A percentile compares a stretch with the other conserved stretches of the same genome.
Conservation (phyloP, 441 rosid genomes). For the Adansonia grandidieri region DNA sequence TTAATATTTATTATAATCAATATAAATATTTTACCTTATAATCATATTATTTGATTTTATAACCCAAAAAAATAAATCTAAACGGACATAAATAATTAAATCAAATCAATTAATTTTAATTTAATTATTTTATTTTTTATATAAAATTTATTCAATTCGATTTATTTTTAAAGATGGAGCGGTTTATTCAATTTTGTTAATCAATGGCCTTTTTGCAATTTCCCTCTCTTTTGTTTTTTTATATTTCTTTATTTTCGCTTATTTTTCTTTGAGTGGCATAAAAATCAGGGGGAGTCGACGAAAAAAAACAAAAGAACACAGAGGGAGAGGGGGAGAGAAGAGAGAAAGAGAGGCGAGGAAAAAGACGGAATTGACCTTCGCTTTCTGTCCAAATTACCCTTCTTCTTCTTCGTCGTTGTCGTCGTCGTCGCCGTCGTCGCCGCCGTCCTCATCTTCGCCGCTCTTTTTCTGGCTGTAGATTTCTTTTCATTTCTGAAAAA, state of each 20-base stretch:
- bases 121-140: no score
- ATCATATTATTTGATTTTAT: no score
- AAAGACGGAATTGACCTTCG: constrained; percentile 33
- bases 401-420: constrained; percentile 26
- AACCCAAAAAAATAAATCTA: no score
- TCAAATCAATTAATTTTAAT: no score
- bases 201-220: neutral
- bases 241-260: neutral
- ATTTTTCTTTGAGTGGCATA: neutral
- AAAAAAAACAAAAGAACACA: neutral
- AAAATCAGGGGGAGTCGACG: neutral
- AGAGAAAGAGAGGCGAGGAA: constrained; percentile 7
- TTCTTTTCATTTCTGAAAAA: constrained; percentile 23
- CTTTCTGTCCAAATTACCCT: constrained; percentile 11
- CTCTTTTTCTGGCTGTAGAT: neutral
- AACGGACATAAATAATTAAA: no score
- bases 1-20: no score
- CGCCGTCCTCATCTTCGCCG: constrained; percentile 14
- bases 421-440: constrained; percentile 8
- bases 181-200: no score
- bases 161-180: no score
- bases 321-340: neutral
- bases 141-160: no score
- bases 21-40: no score
- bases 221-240: neutral